Evolutionary conservation across 2,329 filamentous ascomycete genomes (phyloP).

Genomic region (Hypocrella siamensis): DNA sequence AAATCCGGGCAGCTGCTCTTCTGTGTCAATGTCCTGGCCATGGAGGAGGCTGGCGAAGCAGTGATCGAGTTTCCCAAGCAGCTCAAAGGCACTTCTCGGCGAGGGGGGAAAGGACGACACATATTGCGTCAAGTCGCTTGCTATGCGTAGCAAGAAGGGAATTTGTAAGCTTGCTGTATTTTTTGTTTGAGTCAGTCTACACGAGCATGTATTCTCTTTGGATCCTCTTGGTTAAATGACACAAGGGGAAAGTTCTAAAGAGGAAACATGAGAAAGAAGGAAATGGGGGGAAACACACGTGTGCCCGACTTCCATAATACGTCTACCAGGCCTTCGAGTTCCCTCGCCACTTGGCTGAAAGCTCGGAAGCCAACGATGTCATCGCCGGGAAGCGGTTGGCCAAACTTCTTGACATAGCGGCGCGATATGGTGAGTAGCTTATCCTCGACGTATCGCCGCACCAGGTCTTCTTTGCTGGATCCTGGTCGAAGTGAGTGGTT

Average conservation of each 20-base stretch:
- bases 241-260: background rate
- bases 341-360: conserved; percentile 55
- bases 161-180: conserved; percentile 63
- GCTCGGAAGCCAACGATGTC: conserved; percentile 36
- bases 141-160: conserved; percentile 67
- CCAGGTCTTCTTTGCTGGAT: conserved; percentile 43
- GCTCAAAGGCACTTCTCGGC: conserved; percentile 50
- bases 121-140: conserved; percentile 56
- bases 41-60: conserved; percentile 64
- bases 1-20: conserved; percentile 54
- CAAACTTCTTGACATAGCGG: conserved; percentile 45
- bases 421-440: conserved; percentile 37
- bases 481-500: conserved; percentile 35
- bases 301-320: conserved; percentile 79
- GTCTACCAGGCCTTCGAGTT: conserved; percentile 61
- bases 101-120: conserved; percentile 50
- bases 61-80: conserved; percentile 67
- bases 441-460: conserved; percentile 40
- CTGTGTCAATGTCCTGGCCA: conserved; percentile 50
- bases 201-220: too few species aligned
- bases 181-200: too few species aligned
- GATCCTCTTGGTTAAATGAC: too few species aligned
- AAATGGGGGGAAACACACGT: conserved; percentile 37
- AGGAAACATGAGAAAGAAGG: too few species aligned
- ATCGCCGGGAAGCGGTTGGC: conserved; percentile 27